Evolutionary conservation across 768 basidiomycete species (phyloP).

Genomic region (Amanita phalloides): DNA sequence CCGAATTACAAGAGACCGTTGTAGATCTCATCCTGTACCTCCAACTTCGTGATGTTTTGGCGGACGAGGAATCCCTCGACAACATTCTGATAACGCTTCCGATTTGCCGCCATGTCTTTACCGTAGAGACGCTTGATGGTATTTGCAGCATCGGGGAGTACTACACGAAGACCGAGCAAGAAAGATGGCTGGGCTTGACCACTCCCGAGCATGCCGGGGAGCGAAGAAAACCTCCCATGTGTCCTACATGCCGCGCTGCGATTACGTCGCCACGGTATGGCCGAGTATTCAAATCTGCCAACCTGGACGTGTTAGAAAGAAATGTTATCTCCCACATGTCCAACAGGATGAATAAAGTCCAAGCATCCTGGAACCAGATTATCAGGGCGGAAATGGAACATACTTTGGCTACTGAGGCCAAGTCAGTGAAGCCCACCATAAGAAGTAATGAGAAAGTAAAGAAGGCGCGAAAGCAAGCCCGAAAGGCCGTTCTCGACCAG

Average conservation of each 20-base stretch:
- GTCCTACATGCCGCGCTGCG: slow-evolving; percentile 50
- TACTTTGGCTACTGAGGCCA: slow-evolving; percentile 6
- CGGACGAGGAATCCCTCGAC: slow-evolving; percentile 26
- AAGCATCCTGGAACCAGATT: slow-evolving; percentile 10
- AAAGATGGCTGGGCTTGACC: slow-evolving; percentile 31
- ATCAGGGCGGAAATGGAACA: slow-evolving; percentile 17
- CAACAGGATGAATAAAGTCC: slow-evolving; percentile 19
- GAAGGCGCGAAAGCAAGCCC: slow-evolving; percentile 1
- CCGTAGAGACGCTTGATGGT: slow-evolving; percentile 63
- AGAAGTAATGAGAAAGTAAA: slow-evolving; percentile 10
- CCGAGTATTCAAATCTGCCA: slow-evolving; percentile 48
- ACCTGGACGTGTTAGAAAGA: slow-evolving; percentile 54
- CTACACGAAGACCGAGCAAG: slow-evolving; percentile 29
- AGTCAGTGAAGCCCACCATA: not conserved
- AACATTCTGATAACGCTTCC: slow-evolving; percentile 52
- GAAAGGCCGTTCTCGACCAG: not conserved
- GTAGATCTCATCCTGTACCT: slow-evolving; percentile 53
- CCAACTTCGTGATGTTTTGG: slow-evolving; percentile 36
- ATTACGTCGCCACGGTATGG: slow-evolving; percentile 54
- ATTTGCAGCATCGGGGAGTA: slow-evolving; percentile 38
- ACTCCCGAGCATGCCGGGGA: slow-evolving; percentile 25
- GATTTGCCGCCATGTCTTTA: slow-evolving; percentile 54
- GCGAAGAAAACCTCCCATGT: slow-evolving; percentile 34
- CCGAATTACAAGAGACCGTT: slow-evolving; percentile 24
- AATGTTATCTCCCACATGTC: slow-evolving; percentile 49